Evolutionary conservation across 2,329 filamentous ascomycete genomes (phyloP).

Genomic region (Verticillium nonalfalfae): DNA sequence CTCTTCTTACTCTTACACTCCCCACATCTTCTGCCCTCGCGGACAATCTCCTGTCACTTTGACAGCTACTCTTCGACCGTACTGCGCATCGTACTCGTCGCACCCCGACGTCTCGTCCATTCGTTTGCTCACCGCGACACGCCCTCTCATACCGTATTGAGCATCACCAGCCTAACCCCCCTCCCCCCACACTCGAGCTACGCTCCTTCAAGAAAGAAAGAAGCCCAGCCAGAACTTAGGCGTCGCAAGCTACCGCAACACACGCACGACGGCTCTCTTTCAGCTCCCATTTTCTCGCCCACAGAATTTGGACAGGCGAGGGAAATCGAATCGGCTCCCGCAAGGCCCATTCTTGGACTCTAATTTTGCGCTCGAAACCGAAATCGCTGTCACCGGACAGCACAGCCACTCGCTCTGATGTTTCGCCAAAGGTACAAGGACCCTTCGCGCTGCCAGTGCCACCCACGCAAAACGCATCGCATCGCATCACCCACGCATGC

Average conservation of each 20-base stretch:
- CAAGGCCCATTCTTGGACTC: neutral
- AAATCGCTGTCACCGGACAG: constrained; percentile 16
- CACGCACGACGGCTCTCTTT: neutral
- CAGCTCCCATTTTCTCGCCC: neutral
- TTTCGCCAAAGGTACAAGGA: constrained; percentile 26
- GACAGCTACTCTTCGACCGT: constrained; percentile 5
- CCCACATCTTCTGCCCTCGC: neutral
- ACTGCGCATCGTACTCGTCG: constrained; percentile 1
- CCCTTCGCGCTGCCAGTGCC: constrained; percentile 5
- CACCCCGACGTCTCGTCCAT: neutral
- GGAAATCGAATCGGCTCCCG: neutral
- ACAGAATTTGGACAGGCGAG: neutral
- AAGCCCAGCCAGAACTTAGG: neutral
- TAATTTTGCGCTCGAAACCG: constrained; percentile 5
- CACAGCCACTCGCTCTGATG: constrained; percentile 15
- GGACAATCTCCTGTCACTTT: neutral
- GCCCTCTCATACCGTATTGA: constrained; percentile 5
- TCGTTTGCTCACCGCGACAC: constrained; percentile 6
- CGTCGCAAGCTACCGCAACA: neutral
- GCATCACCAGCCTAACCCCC: constrained; percentile 8
- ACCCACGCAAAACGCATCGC: neutral
- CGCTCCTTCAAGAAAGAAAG: neutral
- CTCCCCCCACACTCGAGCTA: constrained; percentile 11
- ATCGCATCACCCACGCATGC: constrained; percentile 2
- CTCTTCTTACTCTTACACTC: neutral